phyloP scores from a whole-genome alignment of 495 filamentous ascomycete genomes.

The Penicillium macrosclerotiorum region DNA sequence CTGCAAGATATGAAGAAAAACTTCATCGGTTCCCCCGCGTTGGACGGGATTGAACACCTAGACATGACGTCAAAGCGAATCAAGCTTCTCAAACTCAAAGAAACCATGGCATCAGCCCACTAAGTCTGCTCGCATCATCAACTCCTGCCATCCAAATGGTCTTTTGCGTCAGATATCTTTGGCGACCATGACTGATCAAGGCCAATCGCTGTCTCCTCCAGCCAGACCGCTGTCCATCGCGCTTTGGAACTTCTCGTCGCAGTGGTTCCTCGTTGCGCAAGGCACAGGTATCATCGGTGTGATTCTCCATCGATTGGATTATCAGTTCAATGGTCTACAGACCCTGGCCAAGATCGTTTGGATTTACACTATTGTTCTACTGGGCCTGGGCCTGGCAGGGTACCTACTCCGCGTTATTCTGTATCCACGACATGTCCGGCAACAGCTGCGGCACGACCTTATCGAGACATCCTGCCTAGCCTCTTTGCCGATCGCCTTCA shows the following conservation, averaged over 20 bases:
- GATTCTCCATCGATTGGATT: slow-evolving; percentile 28
- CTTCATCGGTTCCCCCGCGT: too few species aligned
- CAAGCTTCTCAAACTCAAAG: neutral
- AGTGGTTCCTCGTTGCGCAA: slow-evolving; percentile 34
- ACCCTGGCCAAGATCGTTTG: slow-evolving; percentile 32
- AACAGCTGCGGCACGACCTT: slow-evolving; percentile 18
- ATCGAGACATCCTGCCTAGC: slow-evolving; percentile 33
- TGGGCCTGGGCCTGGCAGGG: slow-evolving; percentile 15
- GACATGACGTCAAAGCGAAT: slow-evolving; percentile 5
- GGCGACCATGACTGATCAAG: neutral
- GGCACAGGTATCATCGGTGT: slow-evolving; percentile 29
- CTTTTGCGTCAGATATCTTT: neutral
- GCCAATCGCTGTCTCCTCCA: slow-evolving; percentile 1
- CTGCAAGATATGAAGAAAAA: too few species aligned
- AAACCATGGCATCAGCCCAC: neutral
- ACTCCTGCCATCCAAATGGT: neutral
- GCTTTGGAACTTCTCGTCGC: slow-evolving; percentile 29
- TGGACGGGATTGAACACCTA: neutral
- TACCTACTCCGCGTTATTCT: slow-evolving; percentile 27
- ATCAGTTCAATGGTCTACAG: slow-evolving; percentile 29
- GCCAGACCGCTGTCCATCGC: slow-evolving; percentile 14
- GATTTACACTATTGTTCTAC: slow-evolving; percentile 30
- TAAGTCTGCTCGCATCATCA: neutral
- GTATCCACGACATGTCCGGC: slow-evolving; percentile 24
- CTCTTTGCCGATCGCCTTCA: slow-evolving; percentile 30